Evolutionary conservation across 2,329 filamentous ascomycete species (phyloP), one percentile per base, ranked within the genome.

Genomic region (Achaetomium macrosporum): DNA sequence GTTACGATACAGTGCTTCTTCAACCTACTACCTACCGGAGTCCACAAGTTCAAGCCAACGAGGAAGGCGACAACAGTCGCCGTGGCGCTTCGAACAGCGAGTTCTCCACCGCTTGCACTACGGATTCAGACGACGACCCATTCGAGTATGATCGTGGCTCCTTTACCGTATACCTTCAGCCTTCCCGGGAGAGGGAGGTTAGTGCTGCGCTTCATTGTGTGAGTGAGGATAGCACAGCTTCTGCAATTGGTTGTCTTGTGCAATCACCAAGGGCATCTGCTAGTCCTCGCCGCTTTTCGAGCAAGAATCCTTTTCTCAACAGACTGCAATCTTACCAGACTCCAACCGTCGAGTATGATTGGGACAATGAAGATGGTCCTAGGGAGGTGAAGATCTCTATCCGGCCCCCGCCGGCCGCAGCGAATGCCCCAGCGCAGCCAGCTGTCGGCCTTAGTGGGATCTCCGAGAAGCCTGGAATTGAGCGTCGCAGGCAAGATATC

Each of bases 71-170:
- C n/a, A 50, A 47, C 17, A 63, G 57, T 45, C 61, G 56, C 40
- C 61, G 48, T 58, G 67, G n/a, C 60, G 64, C 54, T 39, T 69
- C 51, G 20, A 63, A 63, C 10, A 57, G 51, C 5, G 60, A 58
- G 10, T 39, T 54, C 36, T 65, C 63, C 2, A 13, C 35, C 15
- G 35, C 11, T 15, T 7, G 35, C 15, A 37, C 35, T 3, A 68
- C 67, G 25, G 69, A 65, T 6, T 71, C 69, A 0, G 68, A 68
- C 31, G 63, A 67, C 0, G 73, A 77, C 39, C 74, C 71, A 0
- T 78, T 78, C 63, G 66, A 67, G 44, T 78, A 76, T 54, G 75
- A 77, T 57, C 66, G 63, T 33, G 65, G 66, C 9, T 56, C 63
- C 1, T 74, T 74, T 55, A 67, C 64, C 13, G 54, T 65, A 10